Conservation (phyloP, 768 basidiomycete species). For the Tulasnella sp. region DNA sequence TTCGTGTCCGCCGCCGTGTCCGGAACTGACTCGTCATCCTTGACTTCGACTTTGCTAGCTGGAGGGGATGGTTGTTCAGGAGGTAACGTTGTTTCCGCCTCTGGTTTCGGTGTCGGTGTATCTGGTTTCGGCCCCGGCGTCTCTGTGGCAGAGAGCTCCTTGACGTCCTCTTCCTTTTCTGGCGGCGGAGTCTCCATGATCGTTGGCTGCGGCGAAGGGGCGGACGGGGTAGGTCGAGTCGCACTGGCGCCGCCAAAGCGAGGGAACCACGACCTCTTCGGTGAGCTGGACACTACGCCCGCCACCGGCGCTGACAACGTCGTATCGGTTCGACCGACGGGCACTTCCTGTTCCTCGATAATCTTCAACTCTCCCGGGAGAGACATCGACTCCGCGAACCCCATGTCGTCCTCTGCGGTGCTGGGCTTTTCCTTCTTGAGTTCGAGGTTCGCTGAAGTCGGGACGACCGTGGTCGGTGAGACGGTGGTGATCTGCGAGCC, state of each 20-base stretch:
- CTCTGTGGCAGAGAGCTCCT: no score
- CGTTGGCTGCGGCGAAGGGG: no score
- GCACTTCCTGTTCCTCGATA: not conserved
- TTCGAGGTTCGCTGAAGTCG: constrained; percentile 24
- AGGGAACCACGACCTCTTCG: not conserved
- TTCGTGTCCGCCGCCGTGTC: no score
- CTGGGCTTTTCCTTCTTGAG: not conserved
- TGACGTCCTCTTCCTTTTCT: no score
- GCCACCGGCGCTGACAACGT: not conserved
- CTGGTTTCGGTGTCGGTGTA: no score
- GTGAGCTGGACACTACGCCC: not conserved
- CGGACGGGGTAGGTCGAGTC: no score
- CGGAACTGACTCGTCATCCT: no score
- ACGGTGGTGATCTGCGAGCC: constrained; percentile 18
- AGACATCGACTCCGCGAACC: not conserved
- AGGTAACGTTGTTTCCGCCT: no score
- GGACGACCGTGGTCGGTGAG: constrained; percentile 6
- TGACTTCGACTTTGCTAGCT: no score
- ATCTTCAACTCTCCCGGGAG: not conserved
- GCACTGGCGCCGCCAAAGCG: not conserved
- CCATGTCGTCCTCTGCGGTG: not conserved
- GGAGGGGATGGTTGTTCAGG: no score
- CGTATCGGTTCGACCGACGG: not conserved
- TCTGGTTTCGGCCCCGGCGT: no score
- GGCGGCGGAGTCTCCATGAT: no score